These are phyloP conservation scores for Triangularia setosa DNA, from an alignment of 2,329 filamentous ascomycete species.

Conservation along the genomic window DNA sequence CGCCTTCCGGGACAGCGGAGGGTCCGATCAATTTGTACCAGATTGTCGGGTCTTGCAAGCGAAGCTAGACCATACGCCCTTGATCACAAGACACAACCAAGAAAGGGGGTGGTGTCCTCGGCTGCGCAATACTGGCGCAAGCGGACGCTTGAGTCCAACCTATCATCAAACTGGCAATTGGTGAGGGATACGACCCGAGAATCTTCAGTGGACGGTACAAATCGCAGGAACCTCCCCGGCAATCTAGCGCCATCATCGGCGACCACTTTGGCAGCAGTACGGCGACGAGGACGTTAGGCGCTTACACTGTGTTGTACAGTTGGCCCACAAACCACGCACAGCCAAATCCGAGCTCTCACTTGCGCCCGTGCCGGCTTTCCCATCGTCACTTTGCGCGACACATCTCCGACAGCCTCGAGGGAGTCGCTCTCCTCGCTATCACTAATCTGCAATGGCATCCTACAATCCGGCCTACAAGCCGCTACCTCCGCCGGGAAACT, in stretches of 20 bases:
- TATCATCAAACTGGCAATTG: background rate
- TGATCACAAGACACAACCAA: background rate
- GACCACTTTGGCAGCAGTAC: background rate
- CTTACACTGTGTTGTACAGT: background rate
- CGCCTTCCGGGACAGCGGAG: background rate
- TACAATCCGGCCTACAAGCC: conserved; percentile 23
- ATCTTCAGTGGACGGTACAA: background rate
- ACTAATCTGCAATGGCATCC: conserved; percentile 21
- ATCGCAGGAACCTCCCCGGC: no score
- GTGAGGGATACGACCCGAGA: background rate
- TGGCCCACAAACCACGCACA: background rate
- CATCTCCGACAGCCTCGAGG: background rate
- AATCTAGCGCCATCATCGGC: background rate
- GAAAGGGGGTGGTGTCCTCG: background rate
- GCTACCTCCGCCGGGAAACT: conserved; percentile 16
- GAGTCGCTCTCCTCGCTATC: background rate
- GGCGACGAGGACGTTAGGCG: background rate
- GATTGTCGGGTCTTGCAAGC: background rate
- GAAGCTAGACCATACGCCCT: background rate
- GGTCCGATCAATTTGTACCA: background rate
- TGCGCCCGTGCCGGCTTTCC: background rate
- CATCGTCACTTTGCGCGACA: background rate
- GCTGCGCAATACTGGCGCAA: background rate
- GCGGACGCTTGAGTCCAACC: background rate
- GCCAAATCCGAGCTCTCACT: background rate